These are phyloP conservation scores for Mucor indicus DNA, from an alignment of 371 early-diverging fungal genomes.

Conservation along the genomic window DNA sequence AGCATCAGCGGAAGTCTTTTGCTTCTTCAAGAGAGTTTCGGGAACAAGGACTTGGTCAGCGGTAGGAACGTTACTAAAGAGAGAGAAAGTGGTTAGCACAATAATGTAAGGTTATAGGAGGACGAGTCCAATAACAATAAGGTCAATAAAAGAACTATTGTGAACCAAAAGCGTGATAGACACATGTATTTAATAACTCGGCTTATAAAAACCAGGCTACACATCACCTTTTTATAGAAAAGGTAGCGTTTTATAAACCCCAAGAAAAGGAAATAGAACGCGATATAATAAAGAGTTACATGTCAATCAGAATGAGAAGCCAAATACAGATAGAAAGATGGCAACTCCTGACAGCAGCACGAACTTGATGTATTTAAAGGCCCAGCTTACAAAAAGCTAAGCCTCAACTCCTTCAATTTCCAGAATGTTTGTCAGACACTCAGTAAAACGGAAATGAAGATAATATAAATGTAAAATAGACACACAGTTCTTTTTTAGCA, in stretches of 20 bases:
- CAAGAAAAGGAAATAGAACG: neutral
- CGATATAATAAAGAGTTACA: neutral
- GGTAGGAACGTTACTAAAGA: constrained; percentile 54
- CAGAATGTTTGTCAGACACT: no score
- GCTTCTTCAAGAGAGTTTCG: constrained; percentile 97
- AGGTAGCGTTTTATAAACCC: neutral
- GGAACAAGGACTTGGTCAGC: constrained; percentile 77
- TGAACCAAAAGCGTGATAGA: neutral
- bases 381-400: neutral
- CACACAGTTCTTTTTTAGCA: neutral
- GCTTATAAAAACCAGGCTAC: neutral
- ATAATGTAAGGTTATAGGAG: neutral
- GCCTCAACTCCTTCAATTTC: constrained; percentile 1
- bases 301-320: neutral
- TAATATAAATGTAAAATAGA: neutral
- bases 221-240: neutral
- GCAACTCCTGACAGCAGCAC: neutral
- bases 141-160: neutral
- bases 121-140: neutral
- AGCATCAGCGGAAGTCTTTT: constrained; percentile 84
- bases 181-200: neutral
- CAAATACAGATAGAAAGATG: neutral
- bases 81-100: neutral
- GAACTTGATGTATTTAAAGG: neutral
- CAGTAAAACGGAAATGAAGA: neutral